phyloP scores from a whole-genome alignment of 108 stramenopile species.

The Nannochloropsis granulata region DNA sequence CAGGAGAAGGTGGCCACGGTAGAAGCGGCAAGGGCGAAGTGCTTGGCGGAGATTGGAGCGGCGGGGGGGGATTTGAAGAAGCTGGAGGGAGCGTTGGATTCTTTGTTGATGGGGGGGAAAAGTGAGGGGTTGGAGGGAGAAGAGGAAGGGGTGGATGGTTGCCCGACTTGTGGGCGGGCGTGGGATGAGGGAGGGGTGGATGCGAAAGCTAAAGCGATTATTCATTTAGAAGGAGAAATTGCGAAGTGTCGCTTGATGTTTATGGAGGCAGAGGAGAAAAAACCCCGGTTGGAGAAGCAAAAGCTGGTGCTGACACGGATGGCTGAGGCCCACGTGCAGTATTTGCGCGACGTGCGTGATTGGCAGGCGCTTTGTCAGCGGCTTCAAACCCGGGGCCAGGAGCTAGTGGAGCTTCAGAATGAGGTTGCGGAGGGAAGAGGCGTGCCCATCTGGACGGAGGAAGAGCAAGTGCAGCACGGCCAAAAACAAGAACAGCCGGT shows the following conservation, averaged over 20 bases:
- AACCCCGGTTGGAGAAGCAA: background rate
- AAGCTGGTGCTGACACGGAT: background rate
- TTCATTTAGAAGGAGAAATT: background rate
- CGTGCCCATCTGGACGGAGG: background rate
- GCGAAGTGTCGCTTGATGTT: background rate
- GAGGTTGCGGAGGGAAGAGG: background rate
- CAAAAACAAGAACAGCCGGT: background rate
- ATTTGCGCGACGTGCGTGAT: background rate
- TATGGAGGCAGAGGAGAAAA: background rate
- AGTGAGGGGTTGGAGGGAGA: background rate
- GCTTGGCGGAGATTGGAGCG: background rate
- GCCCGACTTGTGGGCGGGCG: background rate
- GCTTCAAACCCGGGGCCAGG: background rate
- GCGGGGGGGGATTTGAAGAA: background rate
- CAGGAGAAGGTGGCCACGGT: background rate
- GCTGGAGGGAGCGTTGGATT: background rate
- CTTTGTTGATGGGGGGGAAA: background rate
- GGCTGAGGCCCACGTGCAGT: background rate
- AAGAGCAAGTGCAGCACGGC: background rate
- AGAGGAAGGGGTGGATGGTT: background rate
- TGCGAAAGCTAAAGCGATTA: background rate
- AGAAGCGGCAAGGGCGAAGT: background rate
- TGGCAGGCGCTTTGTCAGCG: background rate
- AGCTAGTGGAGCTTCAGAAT: background rate
- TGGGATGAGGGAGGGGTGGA: background rate